A percentile compares a stretch with the other conserved stretches of the same genome.
Conservation (phyloP, 2,329 filamentous ascomycete genomes). For the Trichoderma hamatum region DNA sequence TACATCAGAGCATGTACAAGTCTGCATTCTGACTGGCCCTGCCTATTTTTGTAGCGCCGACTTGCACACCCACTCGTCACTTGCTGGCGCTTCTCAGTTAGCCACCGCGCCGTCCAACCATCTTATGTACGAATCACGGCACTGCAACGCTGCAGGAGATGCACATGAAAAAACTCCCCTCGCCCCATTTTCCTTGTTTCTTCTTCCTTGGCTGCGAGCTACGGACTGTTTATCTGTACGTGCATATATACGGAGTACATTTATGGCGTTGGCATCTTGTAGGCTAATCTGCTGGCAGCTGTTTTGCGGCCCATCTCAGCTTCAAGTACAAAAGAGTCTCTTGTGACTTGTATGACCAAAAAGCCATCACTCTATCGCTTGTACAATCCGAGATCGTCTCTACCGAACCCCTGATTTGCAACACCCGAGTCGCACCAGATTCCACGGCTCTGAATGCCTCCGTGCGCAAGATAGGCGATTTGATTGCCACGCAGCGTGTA, state of each 20-base stretch:
- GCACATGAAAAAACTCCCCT: neutral
- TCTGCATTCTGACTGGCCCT: neutral
- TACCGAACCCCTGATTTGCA: constrained; percentile 15
- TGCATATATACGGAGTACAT: neutral
- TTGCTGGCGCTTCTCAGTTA: neutral
- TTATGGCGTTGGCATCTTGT: neutral
- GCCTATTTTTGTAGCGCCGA: neutral
- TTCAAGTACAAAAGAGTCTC: neutral
- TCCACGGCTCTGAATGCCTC: neutral
- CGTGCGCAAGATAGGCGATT: neutral
- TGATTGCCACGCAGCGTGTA: neutral
- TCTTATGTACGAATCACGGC: constrained; percentile 7
- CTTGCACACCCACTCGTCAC: constrained; percentile 7
- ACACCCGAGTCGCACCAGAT: constrained; percentile 15
- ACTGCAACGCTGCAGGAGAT: neutral
- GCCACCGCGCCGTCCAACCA: constrained; percentile 3
- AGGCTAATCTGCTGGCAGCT: neutral
- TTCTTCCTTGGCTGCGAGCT: neutral
- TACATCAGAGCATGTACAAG: neutral
- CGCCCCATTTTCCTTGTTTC: neutral
- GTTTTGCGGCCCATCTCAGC: neutral
- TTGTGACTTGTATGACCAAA: neutral
- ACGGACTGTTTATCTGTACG: neutral
- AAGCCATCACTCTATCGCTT: neutral
- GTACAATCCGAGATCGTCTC: constrained; percentile 16